Evolutionary conservation across 1,284 basidiomycete species (phyloP).

Genomic region (Apiotrichum gracile): DNA sequence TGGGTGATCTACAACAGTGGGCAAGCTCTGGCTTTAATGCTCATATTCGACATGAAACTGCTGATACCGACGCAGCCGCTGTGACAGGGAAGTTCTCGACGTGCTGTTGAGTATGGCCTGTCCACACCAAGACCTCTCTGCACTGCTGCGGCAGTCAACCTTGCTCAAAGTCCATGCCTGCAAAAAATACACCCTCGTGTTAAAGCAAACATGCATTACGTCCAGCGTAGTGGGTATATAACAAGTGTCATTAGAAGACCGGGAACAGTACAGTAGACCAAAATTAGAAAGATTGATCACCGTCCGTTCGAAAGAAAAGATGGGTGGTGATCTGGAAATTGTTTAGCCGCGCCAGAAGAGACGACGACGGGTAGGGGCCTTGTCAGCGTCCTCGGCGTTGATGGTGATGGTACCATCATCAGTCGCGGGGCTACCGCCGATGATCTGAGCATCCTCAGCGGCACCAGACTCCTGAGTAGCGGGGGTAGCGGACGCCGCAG

Average conservation of each 20-base stretch:
- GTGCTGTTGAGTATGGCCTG: too few relatives aligned
- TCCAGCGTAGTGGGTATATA: conserved; percentile 1
- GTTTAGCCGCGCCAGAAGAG: conserved; percentile 12
- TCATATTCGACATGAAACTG: too few relatives aligned
- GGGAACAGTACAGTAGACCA: not conserved
- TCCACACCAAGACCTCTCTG: too few relatives aligned
- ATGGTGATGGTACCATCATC: too few relatives aligned
- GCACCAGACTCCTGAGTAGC: not conserved
- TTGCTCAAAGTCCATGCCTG: not conserved
- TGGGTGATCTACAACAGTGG: too few relatives aligned
- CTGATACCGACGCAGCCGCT: too few relatives aligned
- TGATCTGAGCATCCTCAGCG: not conserved
- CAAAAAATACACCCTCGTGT: too few relatives aligned
- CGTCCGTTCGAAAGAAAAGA: not conserved
- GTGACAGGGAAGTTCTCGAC: too few relatives aligned
- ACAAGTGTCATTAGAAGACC: conserved; percentile 1
- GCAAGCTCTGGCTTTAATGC: too few relatives aligned
- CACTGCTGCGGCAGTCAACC: not conserved
- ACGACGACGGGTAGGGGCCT: conserved; percentile 5
- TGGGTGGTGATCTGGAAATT: not conserved
- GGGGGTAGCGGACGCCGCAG: not conserved
- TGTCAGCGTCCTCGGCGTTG: not conserved
- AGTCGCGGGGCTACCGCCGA: too few relatives aligned
- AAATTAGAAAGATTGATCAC: not conserved
- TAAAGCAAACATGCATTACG: conserved; percentile 1